These are phyloP conservation scores for Vitis labrusca DNA, from an alignment of 164 flowering plant species.

Conservation along the genomic window DNA sequence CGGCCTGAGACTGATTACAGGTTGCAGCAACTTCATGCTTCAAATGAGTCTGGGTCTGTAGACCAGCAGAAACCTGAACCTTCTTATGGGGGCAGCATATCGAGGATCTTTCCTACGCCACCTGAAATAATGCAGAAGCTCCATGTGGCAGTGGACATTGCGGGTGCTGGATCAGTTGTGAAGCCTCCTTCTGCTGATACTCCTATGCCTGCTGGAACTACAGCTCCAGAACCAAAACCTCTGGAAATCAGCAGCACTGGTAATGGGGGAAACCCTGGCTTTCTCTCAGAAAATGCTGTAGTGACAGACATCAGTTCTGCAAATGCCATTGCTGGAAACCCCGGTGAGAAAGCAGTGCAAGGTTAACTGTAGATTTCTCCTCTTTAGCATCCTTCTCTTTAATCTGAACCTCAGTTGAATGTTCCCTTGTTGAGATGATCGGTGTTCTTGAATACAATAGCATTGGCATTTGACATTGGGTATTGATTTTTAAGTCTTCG, in stretches of 20 bases:
- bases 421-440: too few species aligned
- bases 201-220: conserved; percentile 7
- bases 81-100: conserved; percentile 18
- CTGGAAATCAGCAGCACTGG: conserved; percentile 12
- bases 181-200: conserved; percentile 2
- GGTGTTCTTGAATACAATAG: too few species aligned
- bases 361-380: neutral
- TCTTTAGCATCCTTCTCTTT: too few species aligned
- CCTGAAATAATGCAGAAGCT: conserved; percentile 26
- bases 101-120: conserved; percentile 15
- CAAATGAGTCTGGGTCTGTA: conserved; percentile 32
- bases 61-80: conserved; percentile 37
- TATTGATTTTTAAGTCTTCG: too few species aligned
- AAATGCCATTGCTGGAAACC: neutral
- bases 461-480: too few species aligned
- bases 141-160: conserved; percentile 5
- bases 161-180: too few species aligned
- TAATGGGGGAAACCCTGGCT: conserved; percentile 14
- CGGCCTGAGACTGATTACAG: conserved; percentile 94
- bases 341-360: conserved; percentile 5
- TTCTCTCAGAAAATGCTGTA: conserved; percentile 4
- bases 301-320: conserved; percentile 3
- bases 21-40: conserved; percentile 72
- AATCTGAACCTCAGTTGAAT: too few species aligned
- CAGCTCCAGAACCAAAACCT: conserved; percentile 8